These are phyloP conservation scores for Climacium dendroides DNA, from an alignment of 225 moss, liverwort and hornwort genomes.

Conservation along the genomic window DNA sequence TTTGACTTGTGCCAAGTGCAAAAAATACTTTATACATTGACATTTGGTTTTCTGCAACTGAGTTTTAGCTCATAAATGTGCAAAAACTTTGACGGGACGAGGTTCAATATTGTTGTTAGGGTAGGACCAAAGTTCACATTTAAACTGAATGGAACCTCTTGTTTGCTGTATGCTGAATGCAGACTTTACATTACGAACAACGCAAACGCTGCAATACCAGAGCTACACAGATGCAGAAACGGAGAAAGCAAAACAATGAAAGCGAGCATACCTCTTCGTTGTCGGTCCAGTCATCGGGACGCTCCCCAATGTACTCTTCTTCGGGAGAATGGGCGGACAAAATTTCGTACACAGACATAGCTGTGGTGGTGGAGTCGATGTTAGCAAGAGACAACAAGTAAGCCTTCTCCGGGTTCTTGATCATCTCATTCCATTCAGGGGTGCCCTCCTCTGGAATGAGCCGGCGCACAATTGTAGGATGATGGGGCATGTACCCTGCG, in stretches of 20 bases:
- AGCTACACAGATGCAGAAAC: too few species aligned
- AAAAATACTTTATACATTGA: not conserved
- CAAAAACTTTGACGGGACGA: not conserved
- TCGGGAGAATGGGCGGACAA: slow-evolving; percentile 35
- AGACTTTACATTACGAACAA: not conserved
- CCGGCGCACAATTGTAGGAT: slow-evolving; percentile 20
- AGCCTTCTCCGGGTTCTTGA: slow-evolving; percentile 13
- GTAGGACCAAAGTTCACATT: not conserved
- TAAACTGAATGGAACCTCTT: not conserved
- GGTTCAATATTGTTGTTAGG: not conserved
- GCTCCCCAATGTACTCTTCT: slow-evolving; percentile 38
- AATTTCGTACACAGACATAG: slow-evolving; percentile 47
- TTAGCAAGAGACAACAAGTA: slow-evolving; percentile 10
- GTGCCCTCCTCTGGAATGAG: slow-evolving; percentile 31
- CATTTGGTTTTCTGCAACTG: not conserved
- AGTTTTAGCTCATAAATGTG: too few species aligned
- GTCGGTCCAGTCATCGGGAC: not conserved
- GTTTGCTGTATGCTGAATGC: not conserved
- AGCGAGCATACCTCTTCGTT: not conserved
- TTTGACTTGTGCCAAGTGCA: not conserved
- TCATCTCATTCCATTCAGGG: slow-evolving; percentile 8
- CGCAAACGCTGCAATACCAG: too few species aligned
- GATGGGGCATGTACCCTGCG: slow-evolving; percentile 41
- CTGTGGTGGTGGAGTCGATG: slow-evolving; percentile 3
- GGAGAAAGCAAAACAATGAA: too few species aligned